Evolutionary conservation across 768 basidiomycete species (phyloP), one percentile per base, ranked within the genome.

Genomic region (Kwoniella sp.): DNA sequence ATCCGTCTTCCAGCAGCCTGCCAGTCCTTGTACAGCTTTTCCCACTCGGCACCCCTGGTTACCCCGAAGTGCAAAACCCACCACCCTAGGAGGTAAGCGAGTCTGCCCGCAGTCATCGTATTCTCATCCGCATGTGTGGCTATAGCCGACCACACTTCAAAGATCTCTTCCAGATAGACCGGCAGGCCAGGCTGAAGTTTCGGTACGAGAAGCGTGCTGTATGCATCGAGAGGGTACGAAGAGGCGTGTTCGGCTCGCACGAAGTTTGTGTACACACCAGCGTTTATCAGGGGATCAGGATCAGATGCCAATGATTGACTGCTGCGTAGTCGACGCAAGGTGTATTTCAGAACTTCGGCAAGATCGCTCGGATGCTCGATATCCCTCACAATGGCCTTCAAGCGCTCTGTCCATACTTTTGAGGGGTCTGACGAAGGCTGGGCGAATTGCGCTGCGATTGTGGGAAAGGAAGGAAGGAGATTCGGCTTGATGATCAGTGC

Each of bases 11-110:
- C 72, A 26, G 68, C 69, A 25, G n/a, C 23, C 51, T 48, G 52
- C 75, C 75, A 76, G 9, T 63, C 63, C 12, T 60, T 50, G 53
- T 76, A 76, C 26, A 76, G 26, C 26, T 65, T 55, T 45, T 67
- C 53, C 73, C 73, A 76, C 17, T 15, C 9, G 13, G 22, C 38
- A 26, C 25, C 8, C 11, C 37, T 66, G 20, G 22, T 38, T 7
- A 20, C 31, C 2, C 25, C 52, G 4, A 12, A 7, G 12, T 65
- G 62, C 51, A 55, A 38, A 25, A 69, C 57, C 73, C 73, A 76
- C 69, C 69, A 74, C 26, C 75, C 75, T 8, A 71, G 58, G 25
- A 73, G 30, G 22, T 63, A 28, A 15, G 61, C 54, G 9, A 73
- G 26, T 31, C 59, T 69, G 2, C 66, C 67, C 22, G 61, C 66